Evolutionary conservation across 177 flowering plant genomes (phyloP), one percentile per base, ranked within the genome.

Genomic region (Vitis hybrid): DNA sequence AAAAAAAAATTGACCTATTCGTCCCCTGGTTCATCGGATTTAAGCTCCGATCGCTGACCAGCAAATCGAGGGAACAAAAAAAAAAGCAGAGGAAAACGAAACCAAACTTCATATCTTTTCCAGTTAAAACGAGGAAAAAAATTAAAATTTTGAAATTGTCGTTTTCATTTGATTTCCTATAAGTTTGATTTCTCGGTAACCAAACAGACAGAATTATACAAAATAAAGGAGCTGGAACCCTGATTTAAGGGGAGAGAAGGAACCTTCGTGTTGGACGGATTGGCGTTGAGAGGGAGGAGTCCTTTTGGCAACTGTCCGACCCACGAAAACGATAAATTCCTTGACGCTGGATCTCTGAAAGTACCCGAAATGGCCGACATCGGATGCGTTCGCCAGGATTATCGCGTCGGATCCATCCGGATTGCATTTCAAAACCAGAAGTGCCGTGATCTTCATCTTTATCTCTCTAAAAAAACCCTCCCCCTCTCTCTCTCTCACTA

Each of bases 231-330:
- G 28, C 1, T 5, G 7, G 1, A 31, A 49, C 11, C 44, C 1
- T 18, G 54, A 51, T 62, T 47, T 1, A 52, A 9, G n/a, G 4
- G 17, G 54, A 58, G 20, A 56, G 18, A 11, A n/a, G 19, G 57
- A 4, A 92, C 95, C 95, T 90, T 89, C 95, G 71, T 90, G 97
- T 62, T 87, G 84, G 18, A 92, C 92, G 11, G 97, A 90, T 67
- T 87, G 92, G 69, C 97, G 88, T 73, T 90, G 94, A 15, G 70
- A 73, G 10, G 92, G 88, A 9, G 89, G 89, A 24, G 92, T 89
- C 1, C 97, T 88, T 55, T 81, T 87, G 66, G 94, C 95, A 61
- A 92, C 90, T 69, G 96, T 92, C 2, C 97, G 90, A 20, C 84
- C 88, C 1, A 87, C 90, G 65, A 92, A 92, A 64, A 87, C 84